These are phyloP conservation scores for Tolypocladium pustulatum DNA, from an alignment of 2,329 filamentous ascomycete species.

Conservation along the genomic window DNA sequence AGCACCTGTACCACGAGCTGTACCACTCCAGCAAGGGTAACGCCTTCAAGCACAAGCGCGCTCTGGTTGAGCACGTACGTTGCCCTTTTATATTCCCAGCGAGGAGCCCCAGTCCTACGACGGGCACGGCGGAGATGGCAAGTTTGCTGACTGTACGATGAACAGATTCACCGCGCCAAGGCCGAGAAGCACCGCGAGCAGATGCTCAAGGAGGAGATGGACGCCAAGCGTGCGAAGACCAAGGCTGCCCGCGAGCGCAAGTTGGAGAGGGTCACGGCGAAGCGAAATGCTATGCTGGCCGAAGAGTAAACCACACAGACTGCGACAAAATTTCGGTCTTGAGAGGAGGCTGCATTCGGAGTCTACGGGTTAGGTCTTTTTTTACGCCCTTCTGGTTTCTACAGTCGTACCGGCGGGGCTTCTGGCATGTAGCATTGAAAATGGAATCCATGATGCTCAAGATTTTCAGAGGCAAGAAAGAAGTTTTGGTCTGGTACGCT, in stretches of 20 bases:
- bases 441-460: conserved; percentile 40
- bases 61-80: conserved; percentile 99
- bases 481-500: neutral
- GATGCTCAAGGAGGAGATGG: conserved; percentile 98
- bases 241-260: conserved; percentile 99
- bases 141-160: conserved; percentile 2
- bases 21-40: conserved; percentile 99
- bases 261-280: conserved; percentile 80
- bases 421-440: conserved; percentile 49
- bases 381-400: conserved; percentile 34
- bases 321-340: conserved; percentile 33
- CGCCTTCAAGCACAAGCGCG: conserved; percentile 99
- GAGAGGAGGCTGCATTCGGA: conserved; percentile 48
- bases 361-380: conserved; percentile 48
- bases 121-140: neutral
- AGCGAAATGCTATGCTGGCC: conserved; percentile 77
- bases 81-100: conserved; percentile 8
- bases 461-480: conserved; percentile 1
- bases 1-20: conserved; percentile 99
- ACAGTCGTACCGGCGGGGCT: conserved; percentile 39
- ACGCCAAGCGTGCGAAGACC: conserved; percentile 99
- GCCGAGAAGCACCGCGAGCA: conserved; percentile 97
- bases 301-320: conserved; percentile 48
- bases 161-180: conserved; percentile 98
- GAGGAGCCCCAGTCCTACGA: neutral